phyloP scores from a whole-genome alignment of 1,284 basidiomycete genomes.

The Cutaneotrichosporon spelunceum region DNA sequence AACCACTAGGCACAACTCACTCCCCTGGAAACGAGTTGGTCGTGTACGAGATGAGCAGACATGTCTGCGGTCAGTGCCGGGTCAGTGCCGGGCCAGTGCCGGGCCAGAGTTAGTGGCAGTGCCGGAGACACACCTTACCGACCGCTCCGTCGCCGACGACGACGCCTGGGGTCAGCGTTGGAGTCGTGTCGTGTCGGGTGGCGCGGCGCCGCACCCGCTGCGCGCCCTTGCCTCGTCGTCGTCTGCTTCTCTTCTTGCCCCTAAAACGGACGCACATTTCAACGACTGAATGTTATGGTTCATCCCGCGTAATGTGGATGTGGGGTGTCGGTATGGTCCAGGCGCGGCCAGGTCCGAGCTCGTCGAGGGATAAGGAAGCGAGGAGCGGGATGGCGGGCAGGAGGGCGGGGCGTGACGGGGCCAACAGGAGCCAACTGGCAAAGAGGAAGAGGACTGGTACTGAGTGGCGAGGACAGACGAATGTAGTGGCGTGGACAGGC shows the following conservation, averaged over 20 bases:
- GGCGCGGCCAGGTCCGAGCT: neutral
- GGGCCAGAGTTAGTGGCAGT: neutral
- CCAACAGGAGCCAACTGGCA: too few species aligned
- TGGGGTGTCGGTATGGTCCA: neutral
- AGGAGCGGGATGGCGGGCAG: neutral
- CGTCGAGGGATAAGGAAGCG: neutral
- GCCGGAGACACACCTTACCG: slow-evolving; percentile 70
- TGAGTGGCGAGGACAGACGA: too few species aligned
- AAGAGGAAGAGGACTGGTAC: too few species aligned
- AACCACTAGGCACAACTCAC: slow-evolving; percentile 26
- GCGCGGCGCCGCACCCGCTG: too few species aligned
- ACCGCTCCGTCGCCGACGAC: slow-evolving; percentile 99
- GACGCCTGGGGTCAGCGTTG: slow-evolving; percentile 55
- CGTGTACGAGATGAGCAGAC: slow-evolving; percentile 51
- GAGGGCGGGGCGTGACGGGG: neutral
- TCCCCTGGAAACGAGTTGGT: slow-evolving; percentile 52
- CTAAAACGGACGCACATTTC: slow-evolving; percentile 19
- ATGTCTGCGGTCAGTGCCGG: slow-evolving; percentile 36
- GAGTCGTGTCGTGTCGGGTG: too few species aligned
- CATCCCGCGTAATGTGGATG: slow-evolving; percentile 8
- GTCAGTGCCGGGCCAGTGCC: too few species aligned
- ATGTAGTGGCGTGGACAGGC: too few species aligned
- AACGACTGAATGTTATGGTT: slow-evolving; percentile 26
- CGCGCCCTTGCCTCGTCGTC: too few species aligned
- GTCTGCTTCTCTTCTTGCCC: too few species aligned